These are phyloP conservation scores for Aspergillus funiculosus DNA, from an alignment of 495 filamentous ascomycete species.

Conservation along the genomic window DNA sequence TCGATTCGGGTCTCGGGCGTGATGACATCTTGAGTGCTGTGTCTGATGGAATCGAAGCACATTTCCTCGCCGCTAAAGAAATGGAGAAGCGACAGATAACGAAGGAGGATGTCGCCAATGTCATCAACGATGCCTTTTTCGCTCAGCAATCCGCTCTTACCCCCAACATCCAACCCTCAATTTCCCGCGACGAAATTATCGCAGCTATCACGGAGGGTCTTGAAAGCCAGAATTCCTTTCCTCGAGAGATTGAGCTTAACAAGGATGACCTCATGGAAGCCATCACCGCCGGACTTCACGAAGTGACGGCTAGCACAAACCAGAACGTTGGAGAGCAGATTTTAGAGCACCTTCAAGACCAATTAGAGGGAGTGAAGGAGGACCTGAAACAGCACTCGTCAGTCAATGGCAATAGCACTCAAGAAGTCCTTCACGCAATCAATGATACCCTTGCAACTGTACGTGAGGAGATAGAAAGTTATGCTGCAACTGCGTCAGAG, in stretches of 20 bases:
- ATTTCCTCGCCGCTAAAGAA: conserved; percentile 35
- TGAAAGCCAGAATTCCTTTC: conserved; percentile 41
- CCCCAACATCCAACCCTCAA: conserved; percentile 22
- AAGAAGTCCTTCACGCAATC: conserved; percentile 76
- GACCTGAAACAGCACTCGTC: conserved; percentile 70
- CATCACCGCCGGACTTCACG: conserved; percentile 52
- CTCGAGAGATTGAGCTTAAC: conserved; percentile 55
- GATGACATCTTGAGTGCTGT: conserved; percentile 44
- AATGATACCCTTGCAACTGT: conserved; percentile 80
- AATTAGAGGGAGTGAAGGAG: conserved; percentile 67
- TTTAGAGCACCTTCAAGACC: conserved; percentile 64
- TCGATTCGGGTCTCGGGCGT: conserved; percentile 40
- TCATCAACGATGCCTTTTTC: conserved; percentile 51
- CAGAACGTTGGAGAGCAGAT: conserved; percentile 57
- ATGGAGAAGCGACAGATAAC: conserved; percentile 37
- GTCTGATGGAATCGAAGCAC: conserved; percentile 38
- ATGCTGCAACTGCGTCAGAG: conserved; percentile 63
- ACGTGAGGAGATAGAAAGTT: conserved; percentile 73
- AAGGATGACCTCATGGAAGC: conserved; percentile 62
- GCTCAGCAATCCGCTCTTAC: conserved; percentile 38
- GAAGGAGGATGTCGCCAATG: conserved; percentile 47
- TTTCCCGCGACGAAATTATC: conserved; percentile 50
- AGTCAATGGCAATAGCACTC: conserved; percentile 68
- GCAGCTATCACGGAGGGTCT: conserved; percentile 55
- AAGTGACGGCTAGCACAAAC: conserved; percentile 45